phyloP scores from a whole-genome alignment of 2,329 filamentous ascomycete species.

The Neodidymelliopsis sp. region DNA sequence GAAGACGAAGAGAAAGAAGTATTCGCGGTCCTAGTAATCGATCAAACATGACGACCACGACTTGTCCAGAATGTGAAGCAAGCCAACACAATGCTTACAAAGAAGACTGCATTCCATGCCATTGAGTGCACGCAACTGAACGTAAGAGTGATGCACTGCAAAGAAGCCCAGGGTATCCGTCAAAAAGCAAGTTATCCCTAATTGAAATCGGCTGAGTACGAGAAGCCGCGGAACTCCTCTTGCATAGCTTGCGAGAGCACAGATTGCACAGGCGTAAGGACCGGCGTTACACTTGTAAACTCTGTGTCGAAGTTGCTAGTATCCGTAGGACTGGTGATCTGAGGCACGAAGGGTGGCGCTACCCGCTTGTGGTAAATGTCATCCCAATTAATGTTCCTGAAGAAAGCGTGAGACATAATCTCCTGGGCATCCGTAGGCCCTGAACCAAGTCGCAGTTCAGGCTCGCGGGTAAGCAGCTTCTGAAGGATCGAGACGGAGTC shows the following conservation, averaged over 20 bases:
- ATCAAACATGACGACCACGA: background rate
- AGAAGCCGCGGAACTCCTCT: slow-evolving; percentile 99
- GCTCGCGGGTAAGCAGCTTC: slow-evolving; percentile 94
- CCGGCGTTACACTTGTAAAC: slow-evolving; percentile 97
- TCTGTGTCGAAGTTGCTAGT: slow-evolving; percentile 99
- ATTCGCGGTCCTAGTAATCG: background rate
- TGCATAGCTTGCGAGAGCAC: slow-evolving; percentile 98
- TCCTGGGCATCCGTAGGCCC: slow-evolving; percentile 97
- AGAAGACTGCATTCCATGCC: background rate
- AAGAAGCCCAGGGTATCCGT: slow-evolving; percentile 28
- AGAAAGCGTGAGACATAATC: slow-evolving; percentile 98
- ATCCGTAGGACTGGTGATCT: slow-evolving; percentile 90
- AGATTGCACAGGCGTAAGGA: slow-evolving; percentile 95
- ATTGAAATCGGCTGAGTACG: slow-evolving; percentile 91
- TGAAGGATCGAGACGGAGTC: slow-evolving; percentile 98
- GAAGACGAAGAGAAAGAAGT: slow-evolving; percentile 19
- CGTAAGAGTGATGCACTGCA: slow-evolving; percentile 8
- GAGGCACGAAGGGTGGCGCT: slow-evolving; percentile 85
- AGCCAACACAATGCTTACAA: background rate
- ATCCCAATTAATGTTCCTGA: slow-evolving; percentile 97
- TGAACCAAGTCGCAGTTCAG: slow-evolving; percentile 88
- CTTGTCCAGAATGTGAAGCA: background rate
- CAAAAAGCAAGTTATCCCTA: slow-evolving; percentile 32
- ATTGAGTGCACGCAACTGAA: background rate
- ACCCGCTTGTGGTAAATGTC: slow-evolving; percentile 97